Percentiles rank a stretch among this genome's conserved stretches.
Evolutionary conservation across 1,284 basidiomycete genomes (phyloP).

Genomic region (Cystobasidium sp.): DNA sequence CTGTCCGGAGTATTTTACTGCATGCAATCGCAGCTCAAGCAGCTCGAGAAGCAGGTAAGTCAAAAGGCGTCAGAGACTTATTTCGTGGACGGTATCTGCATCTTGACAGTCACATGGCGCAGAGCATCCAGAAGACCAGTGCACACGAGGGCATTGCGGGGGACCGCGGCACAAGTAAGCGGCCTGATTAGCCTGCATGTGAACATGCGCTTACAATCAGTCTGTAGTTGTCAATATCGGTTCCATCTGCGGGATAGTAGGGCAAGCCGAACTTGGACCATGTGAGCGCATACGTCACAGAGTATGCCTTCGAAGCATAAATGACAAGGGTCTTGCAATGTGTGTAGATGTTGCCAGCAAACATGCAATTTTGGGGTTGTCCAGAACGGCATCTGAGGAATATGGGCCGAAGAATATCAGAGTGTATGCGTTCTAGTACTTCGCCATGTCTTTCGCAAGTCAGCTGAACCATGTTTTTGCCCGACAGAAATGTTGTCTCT

Average conservation of each 20-base stretch:
- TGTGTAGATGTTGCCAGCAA: slow-evolving; percentile 19
- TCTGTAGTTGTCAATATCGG: slow-evolving; percentile 19
- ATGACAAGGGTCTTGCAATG: neutral
- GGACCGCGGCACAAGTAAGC: slow-evolving; percentile 9
- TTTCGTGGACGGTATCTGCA: neutral
- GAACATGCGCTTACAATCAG: neutral
- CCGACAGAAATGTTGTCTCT: slow-evolving; percentile 13
- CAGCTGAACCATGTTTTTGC: neutral
- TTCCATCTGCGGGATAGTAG: slow-evolving; percentile 19
- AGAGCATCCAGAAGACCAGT: neutral
- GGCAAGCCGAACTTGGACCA: slow-evolving; percentile 23
- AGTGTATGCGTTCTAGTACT: slow-evolving; percentile 3
- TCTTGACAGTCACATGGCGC: neutral
- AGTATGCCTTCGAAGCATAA: neutral
- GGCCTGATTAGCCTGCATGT: neutral
- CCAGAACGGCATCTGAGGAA: slow-evolving; percentile 17
- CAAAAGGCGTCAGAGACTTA: neutral
- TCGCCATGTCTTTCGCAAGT: neutral
- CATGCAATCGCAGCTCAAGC: slow-evolving; percentile 22
- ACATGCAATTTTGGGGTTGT: neutral
- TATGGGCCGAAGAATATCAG: slow-evolving; percentile 17
- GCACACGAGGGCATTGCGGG: neutral
- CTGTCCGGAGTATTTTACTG: slow-evolving; percentile 23
- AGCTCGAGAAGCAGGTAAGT: slow-evolving; percentile 14
- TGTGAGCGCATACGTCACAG: neutral